Evolutionary conservation across 345 rosid species (phyloP).

Genomic region (Anastatica hierochuntica): DNA sequence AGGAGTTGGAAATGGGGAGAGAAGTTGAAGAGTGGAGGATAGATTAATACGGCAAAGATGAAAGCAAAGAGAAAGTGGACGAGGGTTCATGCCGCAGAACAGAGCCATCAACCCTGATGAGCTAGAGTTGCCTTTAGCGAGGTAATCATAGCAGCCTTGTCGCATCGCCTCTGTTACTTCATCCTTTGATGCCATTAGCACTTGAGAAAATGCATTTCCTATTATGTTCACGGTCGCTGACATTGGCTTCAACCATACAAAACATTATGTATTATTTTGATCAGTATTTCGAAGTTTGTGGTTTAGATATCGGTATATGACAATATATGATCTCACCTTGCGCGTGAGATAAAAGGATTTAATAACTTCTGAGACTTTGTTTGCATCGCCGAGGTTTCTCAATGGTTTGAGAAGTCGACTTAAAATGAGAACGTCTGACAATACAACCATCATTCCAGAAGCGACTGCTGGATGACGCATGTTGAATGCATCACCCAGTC

Average conservation of each 20-base stretch:
- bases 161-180: conserved; percentile 31
- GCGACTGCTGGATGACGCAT: conserved; percentile 20
- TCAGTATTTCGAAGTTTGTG: too few relatives aligned
- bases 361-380: too few relatives aligned
- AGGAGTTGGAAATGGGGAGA: conserved; percentile 31
- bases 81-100: conserved; percentile 30
- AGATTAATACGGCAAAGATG: conserved; percentile 24
- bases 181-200: conserved; percentile 18
- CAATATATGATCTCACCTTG: too few relatives aligned
- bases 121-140: conserved; percentile 17
- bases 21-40: conserved; percentile 15
- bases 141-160: conserved; percentile 26
- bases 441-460: too few relatives aligned
- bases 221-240: conserved; percentile 33
- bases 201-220: conserved; percentile 28
- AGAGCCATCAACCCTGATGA: conserved; percentile 23
- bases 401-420: too few relatives aligned
- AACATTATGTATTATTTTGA: too few relatives aligned
- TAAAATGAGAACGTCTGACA: too few relatives aligned
- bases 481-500: conserved; percentile 26
- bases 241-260: conserved; percentile 21
- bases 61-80: conserved; percentile 20
- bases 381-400: too few relatives aligned
- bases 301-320: too few relatives aligned
- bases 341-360: too few relatives aligned